These are phyloP conservation scores for Tephrocybe rancida DNA, from an alignment of 768 basidiomycete species.

Conservation along the genomic window DNA sequence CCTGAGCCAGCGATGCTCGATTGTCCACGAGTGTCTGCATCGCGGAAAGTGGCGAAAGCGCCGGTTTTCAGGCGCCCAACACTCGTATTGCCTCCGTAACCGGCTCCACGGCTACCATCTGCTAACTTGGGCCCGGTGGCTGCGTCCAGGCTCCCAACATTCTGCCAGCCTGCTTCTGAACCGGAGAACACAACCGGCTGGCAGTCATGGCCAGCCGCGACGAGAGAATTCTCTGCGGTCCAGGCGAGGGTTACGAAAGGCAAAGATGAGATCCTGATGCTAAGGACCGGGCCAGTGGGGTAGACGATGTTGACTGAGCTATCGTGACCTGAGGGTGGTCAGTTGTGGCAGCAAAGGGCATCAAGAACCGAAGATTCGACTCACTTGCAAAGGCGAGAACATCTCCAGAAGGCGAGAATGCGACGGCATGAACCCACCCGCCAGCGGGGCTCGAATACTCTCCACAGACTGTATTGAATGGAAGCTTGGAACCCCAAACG, in stretches of 20 bases:
- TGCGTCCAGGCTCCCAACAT: slow-evolving; percentile 84
- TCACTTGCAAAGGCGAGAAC: slow-evolving; percentile 89
- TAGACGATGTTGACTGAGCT: slow-evolving; percentile 93
- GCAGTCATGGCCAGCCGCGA: slow-evolving; percentile 98
- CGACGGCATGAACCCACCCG: slow-evolving; percentile 96
- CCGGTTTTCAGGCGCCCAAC: slow-evolving; percentile 86
- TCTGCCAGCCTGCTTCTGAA: slow-evolving; percentile 74
- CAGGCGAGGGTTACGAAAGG: slow-evolving; percentile 87
- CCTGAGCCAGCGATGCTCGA: slow-evolving; percentile 29
- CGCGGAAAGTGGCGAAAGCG: slow-evolving; percentile 92
- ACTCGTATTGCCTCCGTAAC: slow-evolving; percentile 46
- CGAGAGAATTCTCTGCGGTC: slow-evolving; percentile 77
- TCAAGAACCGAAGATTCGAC: slow-evolving; percentile 33
- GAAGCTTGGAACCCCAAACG: slow-evolving; percentile 97
- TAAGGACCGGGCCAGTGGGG: slow-evolving; percentile 77
- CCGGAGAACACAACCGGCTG: slow-evolving; percentile 90
- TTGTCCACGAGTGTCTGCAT: slow-evolving; percentile 83
- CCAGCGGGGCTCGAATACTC: slow-evolving; percentile 89
- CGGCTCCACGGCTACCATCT: slow-evolving; percentile 40
- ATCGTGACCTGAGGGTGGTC: slow-evolving; percentile 74
- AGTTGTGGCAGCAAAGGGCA: neutral
- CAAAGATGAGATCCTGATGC: slow-evolving; percentile 74
- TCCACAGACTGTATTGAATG: slow-evolving; percentile 97
- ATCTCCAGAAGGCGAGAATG: slow-evolving; percentile 97
- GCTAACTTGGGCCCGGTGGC: slow-evolving; percentile 50